Evolutionary conservation across 495 filamentous ascomycete genomes (phyloP).

Genomic region (Xylaria venustula): DNA sequence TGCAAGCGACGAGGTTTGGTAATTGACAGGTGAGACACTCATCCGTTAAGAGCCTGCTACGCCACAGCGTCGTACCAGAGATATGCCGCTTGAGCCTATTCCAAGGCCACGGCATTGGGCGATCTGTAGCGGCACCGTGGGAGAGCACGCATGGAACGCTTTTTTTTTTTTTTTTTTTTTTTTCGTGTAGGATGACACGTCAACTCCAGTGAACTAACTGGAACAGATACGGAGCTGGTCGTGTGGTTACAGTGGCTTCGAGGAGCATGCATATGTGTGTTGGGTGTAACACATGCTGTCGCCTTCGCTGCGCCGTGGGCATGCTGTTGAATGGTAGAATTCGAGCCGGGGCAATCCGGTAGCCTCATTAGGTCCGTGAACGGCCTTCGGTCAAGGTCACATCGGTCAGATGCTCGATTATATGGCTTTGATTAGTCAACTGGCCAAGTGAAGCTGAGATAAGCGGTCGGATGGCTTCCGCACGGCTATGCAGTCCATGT

Average conservation of each 20-base stretch:
- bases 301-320: neutral
- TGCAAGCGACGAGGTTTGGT: no score
- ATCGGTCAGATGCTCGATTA: neutral
- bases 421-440: neutral
- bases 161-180: no score
- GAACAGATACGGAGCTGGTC: conserved; percentile 2
- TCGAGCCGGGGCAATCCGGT: neutral
- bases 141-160: neutral
- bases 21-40: conserved; percentile 5
- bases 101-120: conserved; percentile 17
- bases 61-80: conserved; percentile 7
- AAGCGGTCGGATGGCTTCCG: neutral
- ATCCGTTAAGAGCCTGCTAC: neutral
- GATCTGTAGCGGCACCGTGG: conserved; percentile 8
- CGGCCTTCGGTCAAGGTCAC: neutral
- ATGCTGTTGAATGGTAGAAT: neutral
- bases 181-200: conserved; percentile 16
- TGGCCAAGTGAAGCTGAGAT: neutral
- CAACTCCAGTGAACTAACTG: no score
- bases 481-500: no score
- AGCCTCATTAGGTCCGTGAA: neutral
- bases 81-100: conserved; percentile 4
- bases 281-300: conserved; percentile 4
- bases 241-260: conserved; percentile 12
- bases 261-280: conserved; percentile 4